Evolutionary conservation across 2,329 filamentous ascomycete genomes (phyloP).

Genomic region (Talaromyces pinophilus): DNA sequence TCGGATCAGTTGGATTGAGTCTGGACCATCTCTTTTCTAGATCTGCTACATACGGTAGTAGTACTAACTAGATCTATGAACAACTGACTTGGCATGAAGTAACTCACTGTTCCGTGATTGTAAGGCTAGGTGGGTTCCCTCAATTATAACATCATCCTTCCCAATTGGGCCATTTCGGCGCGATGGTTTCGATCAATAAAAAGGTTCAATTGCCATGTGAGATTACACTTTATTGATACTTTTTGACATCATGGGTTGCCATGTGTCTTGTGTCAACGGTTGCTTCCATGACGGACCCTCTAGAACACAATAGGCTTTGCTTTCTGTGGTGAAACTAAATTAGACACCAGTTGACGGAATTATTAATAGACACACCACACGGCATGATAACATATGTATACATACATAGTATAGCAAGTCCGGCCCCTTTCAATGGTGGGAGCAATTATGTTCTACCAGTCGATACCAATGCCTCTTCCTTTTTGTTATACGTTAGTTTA

Average conservation of each 20-base stretch:
- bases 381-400: too few species aligned
- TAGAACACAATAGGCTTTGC: too few species aligned
- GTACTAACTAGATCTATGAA: background rate
- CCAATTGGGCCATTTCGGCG: background rate
- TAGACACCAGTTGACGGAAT: too few species aligned
- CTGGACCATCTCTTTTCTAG: background rate
- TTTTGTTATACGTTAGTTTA: too few species aligned
- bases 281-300: too few species aligned
- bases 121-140: background rate
- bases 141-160: background rate
- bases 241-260: background rate
- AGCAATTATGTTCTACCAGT: too few species aligned
- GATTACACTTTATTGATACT: background rate
- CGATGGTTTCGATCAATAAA: background rate
- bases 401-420: too few species aligned
- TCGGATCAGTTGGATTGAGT: background rate
- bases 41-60: background rate
- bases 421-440: too few species aligned
- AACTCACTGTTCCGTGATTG: background rate
- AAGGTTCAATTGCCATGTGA: background rate
- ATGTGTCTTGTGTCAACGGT: background rate
- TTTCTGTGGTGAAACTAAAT: too few species aligned
- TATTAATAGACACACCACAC: too few species aligned
- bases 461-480: too few species aligned
- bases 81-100: background rate